Evolutionary conservation across 2,329 filamentous ascomycete genomes (phyloP).

Genomic region (Colletotrichum sp.): DNA sequence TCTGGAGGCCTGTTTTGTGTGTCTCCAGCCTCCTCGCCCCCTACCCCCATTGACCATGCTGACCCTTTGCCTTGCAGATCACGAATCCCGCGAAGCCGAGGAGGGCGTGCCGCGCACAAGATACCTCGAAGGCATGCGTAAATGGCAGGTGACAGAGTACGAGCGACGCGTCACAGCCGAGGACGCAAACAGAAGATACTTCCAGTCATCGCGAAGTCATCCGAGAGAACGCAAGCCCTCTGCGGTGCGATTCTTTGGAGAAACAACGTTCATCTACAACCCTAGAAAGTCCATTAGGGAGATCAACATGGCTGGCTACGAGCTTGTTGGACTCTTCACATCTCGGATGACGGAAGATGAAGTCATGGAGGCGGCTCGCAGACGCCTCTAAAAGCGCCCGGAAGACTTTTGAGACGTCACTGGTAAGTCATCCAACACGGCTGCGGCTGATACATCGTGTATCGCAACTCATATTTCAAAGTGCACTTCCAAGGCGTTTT

Average conservation of each 20-base stretch:
- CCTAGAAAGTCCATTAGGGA: background rate
- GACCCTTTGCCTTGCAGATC: background rate
- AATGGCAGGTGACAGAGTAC: background rate
- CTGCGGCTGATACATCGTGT: background rate
- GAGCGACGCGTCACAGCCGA: background rate
- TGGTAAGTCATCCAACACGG: background rate
- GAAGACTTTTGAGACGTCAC: background rate
- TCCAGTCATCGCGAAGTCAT: background rate
- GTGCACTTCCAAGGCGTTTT: background rate
- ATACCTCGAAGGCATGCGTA: background rate
- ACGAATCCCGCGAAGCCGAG: background rate
- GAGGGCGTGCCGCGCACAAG: background rate
- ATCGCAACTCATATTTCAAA: background rate
- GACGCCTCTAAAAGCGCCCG: background rate
- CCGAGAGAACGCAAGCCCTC: background rate
- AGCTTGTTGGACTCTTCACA: background rate
- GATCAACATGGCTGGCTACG: background rate
- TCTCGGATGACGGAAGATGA: background rate
- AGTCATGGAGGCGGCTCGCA: background rate
- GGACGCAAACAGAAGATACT: background rate
- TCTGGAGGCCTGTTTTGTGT: background rate
- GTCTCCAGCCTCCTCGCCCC: background rate
- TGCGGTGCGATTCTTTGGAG: background rate
- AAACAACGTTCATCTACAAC: background rate
- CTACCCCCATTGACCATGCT: rapidly evolving